Base-by-base conservation (phyloP, 2,329 filamentous ascomycete species). In the Diaporthe sp. region DNA sequence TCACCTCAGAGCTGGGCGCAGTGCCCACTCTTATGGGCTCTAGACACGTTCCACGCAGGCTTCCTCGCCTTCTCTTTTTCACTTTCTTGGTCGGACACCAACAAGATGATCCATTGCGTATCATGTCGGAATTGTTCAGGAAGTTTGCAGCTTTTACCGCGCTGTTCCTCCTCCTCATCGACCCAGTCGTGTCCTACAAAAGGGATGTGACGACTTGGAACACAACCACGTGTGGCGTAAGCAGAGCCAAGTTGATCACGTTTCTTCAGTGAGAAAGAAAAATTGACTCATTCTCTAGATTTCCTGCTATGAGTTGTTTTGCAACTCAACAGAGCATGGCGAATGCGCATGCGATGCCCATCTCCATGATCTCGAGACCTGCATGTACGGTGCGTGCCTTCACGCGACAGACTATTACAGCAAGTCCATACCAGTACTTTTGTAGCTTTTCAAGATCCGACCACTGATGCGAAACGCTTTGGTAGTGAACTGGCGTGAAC, bases 251-350 rank as follows among this genome's bases (percentile, higher is more conserved):
- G 44, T 1, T 13, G 6, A 28, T 15, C 12, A 9, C 39, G 0
- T 37, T 17, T 0, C 4, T 37, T 12, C 19, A 22, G 9, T 44
- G 37, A 44, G 22, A 3, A 46, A 37, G 0, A 9, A 7, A 7
- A 25, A 19, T 4, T 51, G 44, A 68, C 28, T 28, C 9, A 19
- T 1, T 8, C 1, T 15, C 25, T 31, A 76, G 74, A 7, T 46
- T 8, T 42, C n/a, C 22, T 76, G 74, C 51, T 71, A 62, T 28
- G 42, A 76, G 8, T 22, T 37, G n/a, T 12, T 67, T 58, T 73
- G 71, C 46, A 71, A 76, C 10, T 70, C 74, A 13, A 73, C 74
- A 4, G 72, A 42, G 37, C 42, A 62, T 28, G n/a, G 46, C n/a
- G 34, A 65, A 8, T 76, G 74, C 7, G 70, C 37, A 28, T 76